These are phyloP conservation scores for Ogataea trehaloabstinens DNA, from an alignment of 805 yeast genomes.

Conservation along the genomic window DNA sequence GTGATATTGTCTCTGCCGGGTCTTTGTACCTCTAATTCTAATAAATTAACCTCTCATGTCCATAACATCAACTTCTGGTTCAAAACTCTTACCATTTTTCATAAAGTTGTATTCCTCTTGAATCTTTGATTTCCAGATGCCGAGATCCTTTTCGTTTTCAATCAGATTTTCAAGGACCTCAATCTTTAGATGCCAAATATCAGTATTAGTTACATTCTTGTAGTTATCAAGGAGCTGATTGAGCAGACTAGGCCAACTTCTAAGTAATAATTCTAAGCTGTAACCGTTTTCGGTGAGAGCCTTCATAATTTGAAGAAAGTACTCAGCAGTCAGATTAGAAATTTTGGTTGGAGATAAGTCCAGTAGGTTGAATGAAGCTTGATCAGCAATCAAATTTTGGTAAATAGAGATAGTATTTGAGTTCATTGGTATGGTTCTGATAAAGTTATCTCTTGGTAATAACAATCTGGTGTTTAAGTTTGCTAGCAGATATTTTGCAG, in stretches of 20 bases:
- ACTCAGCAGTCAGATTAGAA: constrained; percentile 21
- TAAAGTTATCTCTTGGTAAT: constrained; percentile 12
- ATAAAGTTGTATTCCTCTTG: constrained; percentile 14
- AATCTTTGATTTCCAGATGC: constrained; percentile 23
- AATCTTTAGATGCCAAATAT: constrained; percentile 21
- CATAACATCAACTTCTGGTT: constrained; percentile 21
- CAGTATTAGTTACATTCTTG: constrained; percentile 16
- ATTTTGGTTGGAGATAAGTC: constrained; percentile 18
- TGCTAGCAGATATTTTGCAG: constrained; percentile 24
- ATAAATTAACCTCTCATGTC: constrained; percentile 15
- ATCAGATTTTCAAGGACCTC: constrained; percentile 17
- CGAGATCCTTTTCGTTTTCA: constrained; percentile 11
- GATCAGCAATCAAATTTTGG: constrained; percentile 22
- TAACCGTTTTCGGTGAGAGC: constrained; percentile 21
- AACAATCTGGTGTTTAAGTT: constrained; percentile 26
- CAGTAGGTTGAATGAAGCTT: constrained; percentile 19
- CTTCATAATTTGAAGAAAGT: constrained; percentile 23
- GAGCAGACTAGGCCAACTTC: constrained; percentile 29
- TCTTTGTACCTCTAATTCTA: constrained; percentile 65
- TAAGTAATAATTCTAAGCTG: constrained; percentile 24
- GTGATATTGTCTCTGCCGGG: constrained; percentile 96
- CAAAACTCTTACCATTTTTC: constrained; percentile 21
- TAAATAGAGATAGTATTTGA: constrained; percentile 24
- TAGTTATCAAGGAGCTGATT: constrained; percentile 26
- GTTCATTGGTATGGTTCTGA: constrained; percentile 21